These are phyloP conservation scores for Sinapis alba DNA, from an alignment of 441 rosid species.

Conservation along the genomic window DNA sequence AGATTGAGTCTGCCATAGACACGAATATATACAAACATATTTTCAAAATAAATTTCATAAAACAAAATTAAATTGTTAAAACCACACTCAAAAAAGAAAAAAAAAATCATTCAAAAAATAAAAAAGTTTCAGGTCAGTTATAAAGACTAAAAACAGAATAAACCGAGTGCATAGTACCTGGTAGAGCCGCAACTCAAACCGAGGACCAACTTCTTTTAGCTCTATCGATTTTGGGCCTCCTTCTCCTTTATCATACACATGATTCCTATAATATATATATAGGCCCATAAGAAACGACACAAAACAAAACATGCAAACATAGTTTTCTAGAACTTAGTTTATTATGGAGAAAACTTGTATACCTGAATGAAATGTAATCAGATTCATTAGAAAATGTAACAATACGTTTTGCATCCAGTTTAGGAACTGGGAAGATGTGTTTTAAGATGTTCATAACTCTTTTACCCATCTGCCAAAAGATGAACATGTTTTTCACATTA, in stretches of 20 bases:
- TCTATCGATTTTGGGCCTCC: conserved; percentile 87
- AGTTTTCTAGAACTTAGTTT: neutral
- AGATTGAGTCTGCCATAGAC: neutral
- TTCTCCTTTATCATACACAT: conserved; percentile 73
- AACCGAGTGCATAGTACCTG: conserved; percentile 51
- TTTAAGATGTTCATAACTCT: conserved; percentile 78
- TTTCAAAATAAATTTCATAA: neutral
- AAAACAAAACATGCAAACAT: neutral
- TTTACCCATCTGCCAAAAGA: conserved; percentile 62
- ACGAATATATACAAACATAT: neutral
- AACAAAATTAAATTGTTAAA: neutral
- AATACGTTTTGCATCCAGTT: conserved; percentile 74
- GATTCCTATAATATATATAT: conserved; percentile 65
- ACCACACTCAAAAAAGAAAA: neutral
- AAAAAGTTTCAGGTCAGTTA: neutral
- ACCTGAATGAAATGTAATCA: conserved; percentile 94
- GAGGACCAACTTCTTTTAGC: conserved; percentile 89
- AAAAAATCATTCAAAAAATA: neutral
- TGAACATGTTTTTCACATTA: neutral
- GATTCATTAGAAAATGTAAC: conserved; percentile 84
- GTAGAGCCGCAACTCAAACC: conserved; percentile 87
- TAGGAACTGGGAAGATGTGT: conserved; percentile 91
- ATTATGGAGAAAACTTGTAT: conserved; percentile 18
- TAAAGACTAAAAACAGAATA: neutral
- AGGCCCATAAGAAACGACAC: conserved; percentile 11